A percentile compares a stretch with the other conserved stretches of the same genome.
phyloP scores from a whole-genome alignment of 495 filamentous ascomycete species.

The Penicillium pancosmium region DNA sequence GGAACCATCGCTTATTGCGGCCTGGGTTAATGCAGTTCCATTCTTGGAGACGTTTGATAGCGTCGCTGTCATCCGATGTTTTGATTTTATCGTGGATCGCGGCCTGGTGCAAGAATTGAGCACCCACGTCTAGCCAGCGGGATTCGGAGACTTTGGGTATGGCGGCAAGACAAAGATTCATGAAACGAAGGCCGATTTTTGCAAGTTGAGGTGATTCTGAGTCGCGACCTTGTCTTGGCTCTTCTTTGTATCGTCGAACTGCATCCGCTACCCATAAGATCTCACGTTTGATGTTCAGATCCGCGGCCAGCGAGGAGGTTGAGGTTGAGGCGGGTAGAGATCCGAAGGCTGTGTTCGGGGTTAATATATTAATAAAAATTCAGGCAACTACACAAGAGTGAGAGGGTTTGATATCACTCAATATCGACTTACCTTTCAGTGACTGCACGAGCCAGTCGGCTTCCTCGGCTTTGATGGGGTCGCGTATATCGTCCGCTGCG shows the following conservation, averaged over 20 bases:
- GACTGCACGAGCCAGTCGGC: slow-evolving; percentile 28
- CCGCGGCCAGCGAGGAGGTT: not conserved
- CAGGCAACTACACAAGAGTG: not conserved
- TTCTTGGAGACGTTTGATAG: not conserved
- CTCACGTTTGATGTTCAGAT: not conserved
- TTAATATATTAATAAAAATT: too few species aligned
- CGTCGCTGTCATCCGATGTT: not conserved
- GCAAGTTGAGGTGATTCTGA: slow-evolving; percentile 30
- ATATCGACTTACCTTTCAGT: slow-evolving; percentile 25
- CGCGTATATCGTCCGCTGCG: slow-evolving; percentile 9
- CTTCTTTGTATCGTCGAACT: not conserved
- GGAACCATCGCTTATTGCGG: too few species aligned
- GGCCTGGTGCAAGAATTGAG: slow-evolving; percentile 54
- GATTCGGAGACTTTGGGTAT: slow-evolving; percentile 20
- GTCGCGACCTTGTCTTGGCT: not conserved
- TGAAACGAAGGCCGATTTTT: slow-evolving; percentile 49
- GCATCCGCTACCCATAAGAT: not conserved
- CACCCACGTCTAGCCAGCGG: slow-evolving; percentile 49
- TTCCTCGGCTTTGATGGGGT: slow-evolving; percentile 8
- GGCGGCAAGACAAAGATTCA: slow-evolving; percentile 47
- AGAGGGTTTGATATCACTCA: not conserved
- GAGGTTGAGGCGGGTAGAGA: not conserved
- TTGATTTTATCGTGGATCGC: slow-evolving; percentile 17
- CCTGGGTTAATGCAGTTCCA: slow-evolving; percentile 9
- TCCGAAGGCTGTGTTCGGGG: too few species aligned